These are phyloP conservation scores for Nematocida displodere DNA, from an alignment of 371 early-diverging fungal species.

Conservation along the genomic window DNA sequence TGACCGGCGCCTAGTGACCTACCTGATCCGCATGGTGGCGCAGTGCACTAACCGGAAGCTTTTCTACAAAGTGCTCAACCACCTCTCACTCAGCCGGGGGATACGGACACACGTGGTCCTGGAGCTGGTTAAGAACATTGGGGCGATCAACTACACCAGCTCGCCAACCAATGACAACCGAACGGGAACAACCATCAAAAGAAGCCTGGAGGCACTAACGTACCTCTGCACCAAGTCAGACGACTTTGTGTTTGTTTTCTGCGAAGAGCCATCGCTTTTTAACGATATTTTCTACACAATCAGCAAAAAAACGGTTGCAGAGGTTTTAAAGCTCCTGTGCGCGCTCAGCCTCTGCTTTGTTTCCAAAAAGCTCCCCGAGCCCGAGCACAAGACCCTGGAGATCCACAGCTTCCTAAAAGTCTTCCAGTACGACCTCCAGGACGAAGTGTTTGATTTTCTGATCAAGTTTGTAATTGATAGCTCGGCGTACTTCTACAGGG, in stretches of 20 bases:
- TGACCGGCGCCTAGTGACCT: background rate
- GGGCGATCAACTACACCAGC: background rate
- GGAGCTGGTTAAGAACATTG: background rate
- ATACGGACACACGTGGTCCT: conserved; percentile 10
- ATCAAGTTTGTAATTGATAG: background rate
- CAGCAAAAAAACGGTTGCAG: background rate
- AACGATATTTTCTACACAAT: conserved; percentile 4
- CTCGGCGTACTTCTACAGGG: background rate
- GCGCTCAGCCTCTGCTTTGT: conserved; percentile 14
- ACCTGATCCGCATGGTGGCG: conserved; percentile 19
- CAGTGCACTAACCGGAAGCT: conserved; percentile 40
- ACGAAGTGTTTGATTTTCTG: background rate
- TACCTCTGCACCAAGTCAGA: conserved; percentile 36
- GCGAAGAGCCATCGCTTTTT: background rate
- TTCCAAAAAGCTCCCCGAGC: background rate
- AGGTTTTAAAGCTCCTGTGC: conserved; percentile 21
- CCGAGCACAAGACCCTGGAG: background rate
- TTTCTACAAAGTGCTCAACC: conserved; percentile 30
- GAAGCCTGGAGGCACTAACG: conserved; percentile 16
- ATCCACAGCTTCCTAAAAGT: background rate
- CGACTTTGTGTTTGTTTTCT: conserved; percentile 17
- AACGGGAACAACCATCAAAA: background rate
- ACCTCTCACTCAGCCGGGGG: conserved; percentile 3
- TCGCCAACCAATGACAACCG: background rate
- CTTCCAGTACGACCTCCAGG: conserved; percentile 27